A percentile compares a stretch with the other conserved stretches of the same genome.
phyloP scores from a whole-genome alignment of 1,284 basidiomycete species.

The Phenoliferia sp. region DNA sequence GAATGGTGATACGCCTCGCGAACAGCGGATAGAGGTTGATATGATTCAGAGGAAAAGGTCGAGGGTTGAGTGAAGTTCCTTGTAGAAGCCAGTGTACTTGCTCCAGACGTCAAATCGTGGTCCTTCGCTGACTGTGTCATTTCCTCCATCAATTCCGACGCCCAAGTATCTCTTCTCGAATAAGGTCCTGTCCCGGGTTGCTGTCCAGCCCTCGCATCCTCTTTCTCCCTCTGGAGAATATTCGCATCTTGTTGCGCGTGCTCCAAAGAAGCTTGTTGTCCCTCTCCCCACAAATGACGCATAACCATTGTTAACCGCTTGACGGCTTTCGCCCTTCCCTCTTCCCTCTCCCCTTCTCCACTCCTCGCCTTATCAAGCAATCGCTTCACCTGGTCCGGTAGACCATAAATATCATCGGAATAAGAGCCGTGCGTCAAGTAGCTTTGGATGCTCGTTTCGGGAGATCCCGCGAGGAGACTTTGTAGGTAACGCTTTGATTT shows the following conservation, averaged over 20 bases:
- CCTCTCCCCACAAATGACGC: constrained; percentile 9
- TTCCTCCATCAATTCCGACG: too few species aligned
- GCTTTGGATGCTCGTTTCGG: constrained; percentile 10
- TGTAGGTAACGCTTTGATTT: constrained; percentile 17
- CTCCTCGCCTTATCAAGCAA: constrained; percentile 14
- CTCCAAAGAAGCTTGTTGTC: not conserved
- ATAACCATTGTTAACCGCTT: constrained; percentile 24
- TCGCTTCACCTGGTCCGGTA: constrained; percentile 7
- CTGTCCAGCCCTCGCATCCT: not conserved
- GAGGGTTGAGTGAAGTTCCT: not conserved
- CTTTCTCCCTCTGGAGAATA: not conserved
- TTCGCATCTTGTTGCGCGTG: not conserved
- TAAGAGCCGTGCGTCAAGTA: constrained; percentile 17
- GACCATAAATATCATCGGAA: constrained; percentile 23
- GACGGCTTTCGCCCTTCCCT: constrained; percentile 15
- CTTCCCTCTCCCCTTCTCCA: constrained; percentile 4
- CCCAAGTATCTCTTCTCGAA: too few species aligned
- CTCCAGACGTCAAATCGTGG: not conserved
- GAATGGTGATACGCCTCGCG: not conserved
- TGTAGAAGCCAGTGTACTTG: not conserved
- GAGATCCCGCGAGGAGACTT: constrained; percentile 17
- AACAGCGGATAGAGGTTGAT: not conserved
- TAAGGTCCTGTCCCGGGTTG: too few species aligned
- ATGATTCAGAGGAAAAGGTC: not conserved
- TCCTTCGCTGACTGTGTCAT: too few species aligned